These are phyloP conservation scores for Cicer arietinum DNA, from an alignment of 306 rosid genomes.

Conservation along the genomic window DNA sequence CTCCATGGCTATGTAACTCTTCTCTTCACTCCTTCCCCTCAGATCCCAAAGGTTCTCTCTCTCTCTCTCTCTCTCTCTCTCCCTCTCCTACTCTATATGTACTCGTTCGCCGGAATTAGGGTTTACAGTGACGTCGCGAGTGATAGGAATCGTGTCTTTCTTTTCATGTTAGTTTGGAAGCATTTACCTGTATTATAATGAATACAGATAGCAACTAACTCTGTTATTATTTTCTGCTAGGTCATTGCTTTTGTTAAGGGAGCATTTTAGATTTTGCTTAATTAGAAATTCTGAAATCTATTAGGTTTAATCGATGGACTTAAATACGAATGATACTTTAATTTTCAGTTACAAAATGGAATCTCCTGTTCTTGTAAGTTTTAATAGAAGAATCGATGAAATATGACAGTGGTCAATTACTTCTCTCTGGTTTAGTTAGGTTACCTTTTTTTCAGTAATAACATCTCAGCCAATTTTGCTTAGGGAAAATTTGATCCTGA, in stretches of 20 bases:
- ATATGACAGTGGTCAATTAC: background rate
- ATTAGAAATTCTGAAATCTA: slow-evolving; percentile 6
- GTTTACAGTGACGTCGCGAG: slow-evolving; percentile 8
- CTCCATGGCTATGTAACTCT: slow-evolving; percentile 69
- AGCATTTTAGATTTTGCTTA: slow-evolving; percentile 29
- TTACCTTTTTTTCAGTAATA: background rate
- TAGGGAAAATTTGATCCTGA: slow-evolving; percentile 17
- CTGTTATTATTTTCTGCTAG: slow-evolving; percentile 16
- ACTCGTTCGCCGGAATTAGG: slow-evolving; percentile 5
- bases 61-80: background rate
- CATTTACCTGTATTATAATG: background rate
- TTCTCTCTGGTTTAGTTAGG: slow-evolving; percentile 7
- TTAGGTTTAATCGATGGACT: background rate
- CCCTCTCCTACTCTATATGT: background rate
- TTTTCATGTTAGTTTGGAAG: background rate
- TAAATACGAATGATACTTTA: background rate
- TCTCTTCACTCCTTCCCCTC: slow-evolving; percentile 48
- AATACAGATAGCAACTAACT: background rate
- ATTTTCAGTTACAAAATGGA: background rate
- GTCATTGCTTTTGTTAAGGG: background rate
- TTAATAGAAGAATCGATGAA: slow-evolving; percentile 1
- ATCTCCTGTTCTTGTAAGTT: background rate
- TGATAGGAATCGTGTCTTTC: background rate
- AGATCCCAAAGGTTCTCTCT: slow-evolving; percentile 55
- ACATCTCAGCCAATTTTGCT: slow-evolving; percentile 20